Evolutionary conservation across 306 rosid species (phyloP).

Genomic region (Cercis canadensis): DNA sequence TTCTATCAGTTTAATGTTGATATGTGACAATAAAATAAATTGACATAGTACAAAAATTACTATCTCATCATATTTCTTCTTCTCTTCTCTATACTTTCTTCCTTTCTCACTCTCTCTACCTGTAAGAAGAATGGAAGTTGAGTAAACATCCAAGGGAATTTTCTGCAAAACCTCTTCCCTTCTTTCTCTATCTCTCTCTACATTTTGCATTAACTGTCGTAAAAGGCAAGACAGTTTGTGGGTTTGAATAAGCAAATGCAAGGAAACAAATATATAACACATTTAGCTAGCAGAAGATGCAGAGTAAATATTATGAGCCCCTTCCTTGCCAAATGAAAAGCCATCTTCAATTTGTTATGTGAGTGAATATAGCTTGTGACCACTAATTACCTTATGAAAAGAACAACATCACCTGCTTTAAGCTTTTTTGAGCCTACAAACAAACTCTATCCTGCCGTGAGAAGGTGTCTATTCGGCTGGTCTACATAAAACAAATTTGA

Average conservation of each 20-base stretch:
- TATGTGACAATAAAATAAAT: too few relatives aligned
- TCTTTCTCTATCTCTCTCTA: too few relatives aligned
- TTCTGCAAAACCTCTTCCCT: too few relatives aligned
- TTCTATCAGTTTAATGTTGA: too few relatives aligned
- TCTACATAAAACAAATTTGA: conserved; percentile 35
- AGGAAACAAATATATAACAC: background rate
- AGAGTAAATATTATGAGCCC: background rate
- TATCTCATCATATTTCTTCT: too few relatives aligned
- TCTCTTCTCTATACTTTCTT: too few relatives aligned
- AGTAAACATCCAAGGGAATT: too few relatives aligned
- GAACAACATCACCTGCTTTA: conserved; percentile 79
- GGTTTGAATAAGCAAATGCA: background rate
- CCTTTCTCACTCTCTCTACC: too few relatives aligned
- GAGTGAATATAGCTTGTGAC: background rate
- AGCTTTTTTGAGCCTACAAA: conserved; percentile 80
- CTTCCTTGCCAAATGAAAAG: background rate
- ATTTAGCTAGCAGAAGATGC: background rate
- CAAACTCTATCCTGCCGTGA: conserved; percentile 76
- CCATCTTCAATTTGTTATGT: background rate
- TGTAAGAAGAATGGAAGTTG: too few relatives aligned
- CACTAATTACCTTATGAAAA: conserved; percentile 63
- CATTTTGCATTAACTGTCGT: too few relatives aligned
- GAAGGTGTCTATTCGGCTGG: conserved; percentile 73
- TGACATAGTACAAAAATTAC: too few relatives aligned
- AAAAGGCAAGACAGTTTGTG: too few relatives aligned